phyloP scores from a whole-genome alignment of 257 asterid genomes.

The Petunia secreta region DNA sequence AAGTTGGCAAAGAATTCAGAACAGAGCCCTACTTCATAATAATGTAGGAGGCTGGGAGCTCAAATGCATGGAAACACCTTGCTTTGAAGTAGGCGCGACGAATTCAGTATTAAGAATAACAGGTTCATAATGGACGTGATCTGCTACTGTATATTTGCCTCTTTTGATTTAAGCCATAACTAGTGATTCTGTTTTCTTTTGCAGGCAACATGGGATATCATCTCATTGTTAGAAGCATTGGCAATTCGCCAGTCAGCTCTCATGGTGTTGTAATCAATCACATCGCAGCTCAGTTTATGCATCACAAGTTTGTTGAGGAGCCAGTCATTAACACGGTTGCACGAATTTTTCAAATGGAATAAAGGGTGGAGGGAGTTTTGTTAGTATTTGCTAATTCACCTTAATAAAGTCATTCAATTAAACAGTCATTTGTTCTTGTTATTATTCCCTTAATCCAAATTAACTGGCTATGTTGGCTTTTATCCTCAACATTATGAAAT shows the following conservation, averaged over 20 bases:
- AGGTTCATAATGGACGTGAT: background rate
- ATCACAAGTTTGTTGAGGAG: background rate
- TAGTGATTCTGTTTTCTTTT: too few species aligned
- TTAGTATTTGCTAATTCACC: background rate
- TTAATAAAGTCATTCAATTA: background rate
- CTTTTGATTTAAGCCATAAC: background rate
- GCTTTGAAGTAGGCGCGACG: background rate
- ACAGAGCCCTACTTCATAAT: constrained; percentile 15
- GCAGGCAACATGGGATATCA: constrained; percentile 1
- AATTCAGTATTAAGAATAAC: background rate
- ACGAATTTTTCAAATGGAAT: background rate
- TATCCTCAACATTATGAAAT: background rate
- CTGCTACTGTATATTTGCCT: background rate
- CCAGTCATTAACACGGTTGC: background rate
- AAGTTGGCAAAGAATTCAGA: constrained; percentile 68
- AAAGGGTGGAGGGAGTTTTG: background rate
- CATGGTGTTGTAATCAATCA: background rate
- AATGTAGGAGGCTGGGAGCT: background rate
- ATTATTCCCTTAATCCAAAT: background rate
- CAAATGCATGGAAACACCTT: background rate
- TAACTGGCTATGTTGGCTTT: background rate
- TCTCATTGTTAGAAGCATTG: background rate
- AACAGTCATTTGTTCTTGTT: background rate
- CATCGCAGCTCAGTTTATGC: constrained; percentile 14
- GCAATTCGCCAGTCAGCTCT: background rate